These are phyloP conservation scores for Evansstolkia leycettana DNA, from an alignment of 495 filamentous ascomycete genomes.

Conservation along the genomic window DNA sequence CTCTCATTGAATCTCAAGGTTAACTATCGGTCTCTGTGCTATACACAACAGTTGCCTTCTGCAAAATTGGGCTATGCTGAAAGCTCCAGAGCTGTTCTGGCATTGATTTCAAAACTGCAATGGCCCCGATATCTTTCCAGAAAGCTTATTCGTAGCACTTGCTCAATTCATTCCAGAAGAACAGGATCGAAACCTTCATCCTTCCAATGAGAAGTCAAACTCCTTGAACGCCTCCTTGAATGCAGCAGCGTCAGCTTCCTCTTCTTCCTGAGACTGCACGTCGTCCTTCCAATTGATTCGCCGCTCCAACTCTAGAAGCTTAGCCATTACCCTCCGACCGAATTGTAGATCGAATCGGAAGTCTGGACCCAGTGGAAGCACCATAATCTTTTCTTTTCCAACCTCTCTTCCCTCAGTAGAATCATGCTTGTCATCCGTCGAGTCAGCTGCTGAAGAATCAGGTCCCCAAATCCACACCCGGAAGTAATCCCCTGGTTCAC, in stretches of 20 bases:
- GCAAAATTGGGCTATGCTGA: no score
- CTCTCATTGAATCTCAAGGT: no score
- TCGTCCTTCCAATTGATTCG: slow-evolving; percentile 74
- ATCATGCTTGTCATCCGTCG: slow-evolving; percentile 6
- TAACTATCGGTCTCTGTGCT: no score
- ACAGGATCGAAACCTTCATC: slow-evolving; percentile 1
- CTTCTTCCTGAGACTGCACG: slow-evolving; percentile 61
- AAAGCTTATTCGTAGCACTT: no score
- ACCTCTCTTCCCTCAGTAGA: slow-evolving; percentile 5
- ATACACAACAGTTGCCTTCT: no score
- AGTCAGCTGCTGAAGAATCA: background rate
- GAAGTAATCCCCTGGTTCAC: slow-evolving; percentile 62
- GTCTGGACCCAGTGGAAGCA: slow-evolving; percentile 37
- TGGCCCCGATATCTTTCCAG: no score
- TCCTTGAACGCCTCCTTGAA: slow-evolving; percentile 79
- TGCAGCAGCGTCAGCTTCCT: slow-evolving; percentile 61
- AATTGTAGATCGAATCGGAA: slow-evolving; percentile 54
- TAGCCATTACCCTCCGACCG: slow-evolving; percentile 72
- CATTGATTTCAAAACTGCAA: no score
- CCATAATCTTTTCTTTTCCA: slow-evolving; percentile 32
- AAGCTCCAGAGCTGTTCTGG: no score
- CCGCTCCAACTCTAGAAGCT: slow-evolving; percentile 64
- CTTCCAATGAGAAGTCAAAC: slow-evolving; percentile 63
- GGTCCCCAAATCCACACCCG: slow-evolving; percentile 67
- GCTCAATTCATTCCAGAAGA: no score